Base-by-base conservation (phyloP, 257 asterid genomes). In the Hygrophila difformis region DNA sequence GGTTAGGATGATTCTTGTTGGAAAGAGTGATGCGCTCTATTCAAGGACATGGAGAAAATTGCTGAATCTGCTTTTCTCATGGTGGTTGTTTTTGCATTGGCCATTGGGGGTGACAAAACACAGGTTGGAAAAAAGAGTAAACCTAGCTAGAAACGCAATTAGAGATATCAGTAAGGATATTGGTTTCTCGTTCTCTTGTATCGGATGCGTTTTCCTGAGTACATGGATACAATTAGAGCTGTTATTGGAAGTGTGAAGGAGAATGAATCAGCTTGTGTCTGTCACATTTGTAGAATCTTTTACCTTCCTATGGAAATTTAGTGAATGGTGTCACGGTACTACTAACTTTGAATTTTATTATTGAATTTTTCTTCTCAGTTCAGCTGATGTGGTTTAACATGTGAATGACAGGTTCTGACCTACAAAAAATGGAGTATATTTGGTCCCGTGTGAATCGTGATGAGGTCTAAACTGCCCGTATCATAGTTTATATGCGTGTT, bases 401-500 rank as follows among this genome's bases (percentile, higher is more conserved):
- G 35, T 59, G 24, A 58, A 21, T 57, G 77, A 65, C 63, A 89
- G 96, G 73, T 39, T 68, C 70, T 52, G 51, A 42, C 38, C 40
- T 50, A 51, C 64, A 62, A 19, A 65, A 65, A 29, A 33, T 42
- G 68, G 68, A 53, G 48, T 70, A 78, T 51, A 11, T 45, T n/a
- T 89, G 98, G 96, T 72, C 79, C 24, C 59, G 61, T n/a, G n/a
- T n/a, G n/a, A n/a, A n/a, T n/a, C n/a, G n/a, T 24, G 91, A 89
- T 66, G 94, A 82, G 54, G 96, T 89, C 55, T 93, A 82, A 64
- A 89, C 98, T 47, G 93, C 98, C 42, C 79, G 98, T 45, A 61
- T 82, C 49, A 63, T 82, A 59, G 85, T 89, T 74, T 89, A 77
- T 48, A 64, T 89, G 79, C 91, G 96, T 40, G 87, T 89, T 50